Conservation (phyloP, 305 asterid genomes). For the Caryopteris hybrid region DNA sequence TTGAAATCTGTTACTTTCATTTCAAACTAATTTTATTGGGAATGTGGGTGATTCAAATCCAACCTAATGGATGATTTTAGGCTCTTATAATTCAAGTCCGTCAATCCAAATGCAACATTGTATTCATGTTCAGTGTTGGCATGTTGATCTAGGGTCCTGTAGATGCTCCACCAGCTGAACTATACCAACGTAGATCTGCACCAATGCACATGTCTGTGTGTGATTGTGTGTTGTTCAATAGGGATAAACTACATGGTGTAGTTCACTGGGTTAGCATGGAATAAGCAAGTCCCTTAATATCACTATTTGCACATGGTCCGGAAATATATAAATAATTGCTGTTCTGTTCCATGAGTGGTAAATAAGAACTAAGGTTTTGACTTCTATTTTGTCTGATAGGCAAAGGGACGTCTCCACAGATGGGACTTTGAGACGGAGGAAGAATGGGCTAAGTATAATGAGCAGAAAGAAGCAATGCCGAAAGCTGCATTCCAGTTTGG, state of each 20-base stretch:
- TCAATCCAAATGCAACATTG: neutral
- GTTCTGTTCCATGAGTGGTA: no score
- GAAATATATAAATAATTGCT: neutral
- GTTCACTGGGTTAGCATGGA: neutral
- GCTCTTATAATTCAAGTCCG: neutral
- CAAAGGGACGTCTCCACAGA: conserved; percentile 92
- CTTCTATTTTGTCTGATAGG: conserved; percentile 37
- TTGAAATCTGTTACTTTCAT: neutral
- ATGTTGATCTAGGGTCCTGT: neutral
- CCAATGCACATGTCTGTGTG: neutral
- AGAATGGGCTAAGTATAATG: conserved; percentile 96
- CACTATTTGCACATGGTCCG: neutral
- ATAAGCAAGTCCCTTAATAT: neutral
- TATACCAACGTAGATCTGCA: neutral
- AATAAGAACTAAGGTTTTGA: no score
- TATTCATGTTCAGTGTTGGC: neutral
- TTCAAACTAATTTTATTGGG: neutral
- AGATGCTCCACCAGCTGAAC: neutral
- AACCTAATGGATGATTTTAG: no score
- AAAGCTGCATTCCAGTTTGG: conserved; percentile 99
- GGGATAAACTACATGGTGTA: neutral
- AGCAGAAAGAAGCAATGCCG: conserved; percentile 99
- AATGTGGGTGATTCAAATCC: neutral
- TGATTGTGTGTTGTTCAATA: neutral
- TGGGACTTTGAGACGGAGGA: conserved; percentile 99